Evolutionary conservation across 306 rosid species (phyloP).

Genomic region (Casuarina cunninghamiana): DNA sequence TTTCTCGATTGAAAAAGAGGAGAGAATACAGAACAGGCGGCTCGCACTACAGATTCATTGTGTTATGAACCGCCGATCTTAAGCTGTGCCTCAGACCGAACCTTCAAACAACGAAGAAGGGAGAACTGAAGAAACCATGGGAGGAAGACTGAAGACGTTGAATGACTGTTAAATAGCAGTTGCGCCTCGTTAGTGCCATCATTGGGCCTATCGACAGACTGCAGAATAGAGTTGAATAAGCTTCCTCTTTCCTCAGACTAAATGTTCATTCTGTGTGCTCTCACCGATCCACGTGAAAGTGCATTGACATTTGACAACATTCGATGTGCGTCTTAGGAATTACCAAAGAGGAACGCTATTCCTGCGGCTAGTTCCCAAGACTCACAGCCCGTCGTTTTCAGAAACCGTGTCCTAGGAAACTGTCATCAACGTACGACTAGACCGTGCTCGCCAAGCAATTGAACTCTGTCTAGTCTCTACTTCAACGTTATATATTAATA

Average conservation of each 20-base stretch:
- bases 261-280: neutral
- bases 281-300: no score
- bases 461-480: no score
- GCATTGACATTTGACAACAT: no score
- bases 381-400: no score
- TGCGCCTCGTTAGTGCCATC: constrained; percentile 34
- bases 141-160: no score
- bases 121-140: constrained; percentile 30
- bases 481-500: no score
- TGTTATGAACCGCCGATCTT: neutral
- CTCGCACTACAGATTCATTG: constrained; percentile 2
- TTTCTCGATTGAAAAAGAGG: neutral
- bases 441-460: no score
- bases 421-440: no score
- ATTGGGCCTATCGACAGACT: constrained; percentile 39
- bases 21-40: neutral
- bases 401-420: no score
- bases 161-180: constrained; percentile 1
- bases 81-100: constrained; percentile 23
- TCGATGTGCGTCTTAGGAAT: no score
- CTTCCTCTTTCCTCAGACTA: neutral
- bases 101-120: constrained; percentile 16
- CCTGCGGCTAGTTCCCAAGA: no score
- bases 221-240: neutral
- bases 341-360: no score